Evolutionary conservation across 208 protist genomes (phyloP).

Genomic region (Angomonas ambiguus): DNA sequence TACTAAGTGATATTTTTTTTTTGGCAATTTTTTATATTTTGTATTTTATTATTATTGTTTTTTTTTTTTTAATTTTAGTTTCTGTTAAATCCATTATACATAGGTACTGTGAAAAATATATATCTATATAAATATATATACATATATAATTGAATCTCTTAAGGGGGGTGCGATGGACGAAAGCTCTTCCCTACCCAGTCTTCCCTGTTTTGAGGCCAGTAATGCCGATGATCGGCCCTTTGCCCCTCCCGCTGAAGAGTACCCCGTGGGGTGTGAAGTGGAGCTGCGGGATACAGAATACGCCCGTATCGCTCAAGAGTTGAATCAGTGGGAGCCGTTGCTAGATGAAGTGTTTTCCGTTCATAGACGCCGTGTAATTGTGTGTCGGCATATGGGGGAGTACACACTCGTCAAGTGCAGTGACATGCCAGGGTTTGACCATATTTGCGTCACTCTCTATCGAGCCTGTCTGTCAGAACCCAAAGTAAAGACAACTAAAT

Average conservation of each 20-base stretch:
- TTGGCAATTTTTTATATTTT: no score
- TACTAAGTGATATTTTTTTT: neutral
- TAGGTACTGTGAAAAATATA: neutral
- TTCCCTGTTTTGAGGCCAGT: conserved; percentile 76
- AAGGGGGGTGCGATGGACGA: conserved; percentile 7
- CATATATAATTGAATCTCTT: conserved; percentile 10
- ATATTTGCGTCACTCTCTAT: conserved; percentile 76
- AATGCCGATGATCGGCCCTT: conserved; percentile 62
- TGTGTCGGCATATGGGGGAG: conserved; percentile 68
- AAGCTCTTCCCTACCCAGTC: conserved; percentile 31
- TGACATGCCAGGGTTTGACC: conserved; percentile 44
- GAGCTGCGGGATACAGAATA: conserved; percentile 71
- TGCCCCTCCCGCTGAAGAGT: conserved; percentile 70
- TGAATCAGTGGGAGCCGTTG: conserved; percentile 64
- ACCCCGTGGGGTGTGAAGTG: conserved; percentile 79
- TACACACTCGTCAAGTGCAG: conserved; percentile 81
- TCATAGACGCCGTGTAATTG: conserved; percentile 51
- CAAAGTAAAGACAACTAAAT: conserved; percentile 71
- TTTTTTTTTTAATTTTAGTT: conserved; percentile 18
- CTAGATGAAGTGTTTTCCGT: conserved; percentile 70
- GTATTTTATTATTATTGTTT: conserved; percentile 7
- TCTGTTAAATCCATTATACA: conserved; percentile 6
- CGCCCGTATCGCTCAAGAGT: conserved; percentile 58
- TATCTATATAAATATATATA: neutral
- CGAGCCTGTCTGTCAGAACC: conserved; percentile 78